phyloP scores from a whole-genome alignment of 306 rosid species.

The Clitoria ternatea region DNA sequence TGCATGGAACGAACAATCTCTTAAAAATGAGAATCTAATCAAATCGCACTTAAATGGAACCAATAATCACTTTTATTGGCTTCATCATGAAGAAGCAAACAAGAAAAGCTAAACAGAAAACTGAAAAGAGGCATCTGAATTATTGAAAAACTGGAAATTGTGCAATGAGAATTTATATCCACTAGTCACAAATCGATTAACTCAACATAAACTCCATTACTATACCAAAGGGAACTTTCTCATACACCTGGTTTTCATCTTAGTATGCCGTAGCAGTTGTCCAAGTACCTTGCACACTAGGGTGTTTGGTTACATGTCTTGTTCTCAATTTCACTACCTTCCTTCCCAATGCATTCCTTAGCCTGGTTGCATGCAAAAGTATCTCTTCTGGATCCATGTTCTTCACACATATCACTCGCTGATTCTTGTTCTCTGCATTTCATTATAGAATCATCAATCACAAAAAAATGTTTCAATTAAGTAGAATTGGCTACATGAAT shows the following conservation, averaged over 20 bases:
- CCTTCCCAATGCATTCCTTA: conserved; percentile 86
- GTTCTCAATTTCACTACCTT: conserved; percentile 89
- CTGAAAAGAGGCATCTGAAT: neutral
- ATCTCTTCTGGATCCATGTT: conserved; percentile 82
- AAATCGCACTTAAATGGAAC: neutral
- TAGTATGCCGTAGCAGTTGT: conserved; percentile 62
- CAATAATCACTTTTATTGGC: neutral
- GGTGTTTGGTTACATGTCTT: conserved; percentile 74
- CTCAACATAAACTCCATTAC: neutral
- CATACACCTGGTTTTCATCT: conserved; percentile 13
- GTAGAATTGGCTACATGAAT: neutral
- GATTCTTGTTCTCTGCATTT: conserved; percentile 59
- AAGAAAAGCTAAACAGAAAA: neutral
- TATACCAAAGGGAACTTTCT: conserved; percentile 15
- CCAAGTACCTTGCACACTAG: conserved; percentile 97
- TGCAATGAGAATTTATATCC: neutral
- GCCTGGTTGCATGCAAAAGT: conserved; percentile 56
- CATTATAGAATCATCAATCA: conserved; percentile 17
- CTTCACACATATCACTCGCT: conserved; percentile 77
- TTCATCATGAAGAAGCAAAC: neutral
- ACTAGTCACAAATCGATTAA: neutral
- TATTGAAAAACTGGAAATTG: neutral
- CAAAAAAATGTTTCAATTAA: neutral
- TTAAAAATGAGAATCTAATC: too few relatives aligned
- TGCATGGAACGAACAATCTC: too few relatives aligned